Base-by-base conservation (phyloP, 345 rosid genomes). In the Excoecaria cochinchinensis region DNA sequence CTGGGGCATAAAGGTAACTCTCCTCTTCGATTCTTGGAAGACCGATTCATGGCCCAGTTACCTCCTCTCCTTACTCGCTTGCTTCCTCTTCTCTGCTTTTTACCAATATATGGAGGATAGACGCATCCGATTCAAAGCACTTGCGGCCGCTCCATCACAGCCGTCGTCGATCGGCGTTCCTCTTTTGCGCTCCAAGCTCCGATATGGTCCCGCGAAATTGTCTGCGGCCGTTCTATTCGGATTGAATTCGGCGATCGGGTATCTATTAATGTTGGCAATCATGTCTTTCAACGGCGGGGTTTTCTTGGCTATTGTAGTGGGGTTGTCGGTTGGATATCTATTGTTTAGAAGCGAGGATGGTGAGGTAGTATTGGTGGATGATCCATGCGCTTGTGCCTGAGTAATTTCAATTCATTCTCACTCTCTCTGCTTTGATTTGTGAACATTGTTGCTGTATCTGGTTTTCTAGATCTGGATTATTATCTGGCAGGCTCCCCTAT, bases 251-350 rank as follows among this genome's bases (percentile, higher is more conserved):
- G 79, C 76, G 36, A 72, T 80, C 74, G 83, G 83, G 24, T 80
- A 80, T 58, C 17, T 80, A 36, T 70, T 80, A 48, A 80, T 80
- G 83, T 39, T 80, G 63, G 79, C 79, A 36, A 62, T 80, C n/a
- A 80, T 80, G 83, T 80, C 83, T 12, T 80, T 76, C 19, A 80
- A 80, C 48, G 77, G 83, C 42, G 83, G 83, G 15, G 83, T 80
- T 14, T 72, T 80, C 53, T 24, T 80, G 69, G 79, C 83, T 0
- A 71, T 76, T 19, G 79, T 80, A 5, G 56, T 36, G 11, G 83
- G 83, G 0, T 68, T 80, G 40, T 47, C 76, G 0, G 63, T 76
- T 59, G 83, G 83, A 39, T 80, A 76, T 52, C 15, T 71, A 6
- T 44, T 80, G 61, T 80, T 80, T 13, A 66, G 79, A 53, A 57